Evolutionary conservation across 331 rosid species (phyloP), one percentile per base, ranked within the genome.

Genomic region (Malus hybrid): DNA sequence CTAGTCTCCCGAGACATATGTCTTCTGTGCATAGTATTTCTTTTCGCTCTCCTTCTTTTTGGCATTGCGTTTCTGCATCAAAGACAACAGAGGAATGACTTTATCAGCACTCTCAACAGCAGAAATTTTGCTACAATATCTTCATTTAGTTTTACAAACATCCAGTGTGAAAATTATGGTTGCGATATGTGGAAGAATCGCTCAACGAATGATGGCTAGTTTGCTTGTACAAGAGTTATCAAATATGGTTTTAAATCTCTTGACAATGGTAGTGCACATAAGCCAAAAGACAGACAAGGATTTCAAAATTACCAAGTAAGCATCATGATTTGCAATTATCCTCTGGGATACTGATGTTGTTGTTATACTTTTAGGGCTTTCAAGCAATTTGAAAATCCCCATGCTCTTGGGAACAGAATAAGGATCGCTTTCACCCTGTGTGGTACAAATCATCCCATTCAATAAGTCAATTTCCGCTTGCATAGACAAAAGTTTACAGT

Each of bases 291-390:
- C 7, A 52, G 60, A 71, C 36, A 60, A 42, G 69, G 39, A 39
- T 14, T 54, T 54, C 11, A 54, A 34, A 59, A n/a, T 42, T 80
- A 92, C 99, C 98, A 73, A 27, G 54, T 83, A 95, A 72, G 99
- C 97, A 67, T 92, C 99, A 78, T 95, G 98, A 71, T 92, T 95
- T 69, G 98, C 93, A 77, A 92, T 77, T 83, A 95, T 95, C 86
- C 99, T 89, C 71, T 85, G 89, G 33, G 97, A 95, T 70, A 95
- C 91, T 60, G 96, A 83, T 59, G 87, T 78, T 11, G 98, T 95
- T 55, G 93, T 92, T 55, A 90, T 88, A 62, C 78, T 81, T 80
- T 84, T 95, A 18, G 99, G 99, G 81, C 99, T 95, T 61, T 92
- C 90, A 15, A 95, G 96, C 83, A 90, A 73, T 77, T 73, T 87